These are phyloP conservation scores for Fraxinus latifolia DNA, from an alignment of 305 asterid genomes.

Conservation along the genomic window DNA sequence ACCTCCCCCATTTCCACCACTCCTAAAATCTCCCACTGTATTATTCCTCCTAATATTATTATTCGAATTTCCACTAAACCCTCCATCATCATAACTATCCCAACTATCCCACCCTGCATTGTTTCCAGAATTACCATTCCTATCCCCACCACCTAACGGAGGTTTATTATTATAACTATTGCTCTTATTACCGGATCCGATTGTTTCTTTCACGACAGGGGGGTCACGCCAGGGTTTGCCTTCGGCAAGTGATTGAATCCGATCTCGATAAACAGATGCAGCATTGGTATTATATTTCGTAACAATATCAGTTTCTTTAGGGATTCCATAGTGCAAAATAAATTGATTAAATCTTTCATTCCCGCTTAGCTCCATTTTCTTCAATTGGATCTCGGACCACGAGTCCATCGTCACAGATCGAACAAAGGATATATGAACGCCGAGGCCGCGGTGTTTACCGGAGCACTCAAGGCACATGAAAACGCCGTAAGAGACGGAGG, in stretches of 20 bases:
- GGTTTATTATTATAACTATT: conserved; percentile 44
- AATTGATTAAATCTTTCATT: conserved; percentile 64
- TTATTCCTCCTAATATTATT: conserved; percentile 63
- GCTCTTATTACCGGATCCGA: conserved; percentile 22
- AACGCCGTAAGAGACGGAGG: conserved; percentile 80
- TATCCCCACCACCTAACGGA: conserved; percentile 38
- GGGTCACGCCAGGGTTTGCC: conserved; percentile 86
- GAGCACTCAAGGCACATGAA: conserved; percentile 95
- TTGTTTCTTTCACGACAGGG: conserved; percentile 55
- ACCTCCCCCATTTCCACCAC: conserved; percentile 44
- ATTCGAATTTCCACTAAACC: conserved; percentile 13
- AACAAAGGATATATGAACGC: conserved; percentile 89
- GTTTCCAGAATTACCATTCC: conserved; percentile 33
- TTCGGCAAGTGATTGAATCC: conserved; percentile 75
- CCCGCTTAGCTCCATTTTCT: conserved; percentile 84
- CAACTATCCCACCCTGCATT: conserved; percentile 74
- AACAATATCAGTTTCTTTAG: conserved; percentile 73
- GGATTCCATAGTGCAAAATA: conserved; percentile 53
- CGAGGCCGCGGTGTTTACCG: conserved; percentile 90
- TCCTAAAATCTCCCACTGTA: conserved; percentile 70
- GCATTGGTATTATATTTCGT: conserved; percentile 73
- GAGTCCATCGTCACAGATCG: conserved; percentile 97
- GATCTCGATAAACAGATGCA: conserved; percentile 73
- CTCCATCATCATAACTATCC: conserved; percentile 70
- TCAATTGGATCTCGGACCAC: conserved; percentile 91